Percentiles rank a stretch among this genome's conserved stretches.
These are phyloP conservation scores for Aegilops tauschii DNA, from an alignment of 176 grass and related monocot genomes.

Conservation along the genomic window DNA sequence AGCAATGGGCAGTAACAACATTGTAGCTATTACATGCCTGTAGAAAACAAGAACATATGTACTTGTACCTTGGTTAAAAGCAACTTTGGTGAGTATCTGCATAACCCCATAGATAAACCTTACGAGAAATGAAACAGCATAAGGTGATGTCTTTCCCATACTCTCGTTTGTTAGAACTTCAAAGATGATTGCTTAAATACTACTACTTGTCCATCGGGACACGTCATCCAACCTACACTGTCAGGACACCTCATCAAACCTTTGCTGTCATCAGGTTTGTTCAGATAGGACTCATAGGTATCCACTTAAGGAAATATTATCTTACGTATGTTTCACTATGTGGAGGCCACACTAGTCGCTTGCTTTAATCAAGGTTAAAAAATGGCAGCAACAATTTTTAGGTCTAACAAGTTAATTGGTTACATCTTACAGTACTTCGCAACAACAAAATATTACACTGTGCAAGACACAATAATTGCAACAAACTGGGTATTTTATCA, in stretches of 20 bases:
- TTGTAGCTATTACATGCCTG: conserved; percentile 27
- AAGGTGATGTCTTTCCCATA: conserved; percentile 17
- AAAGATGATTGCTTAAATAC: conserved; percentile 15
- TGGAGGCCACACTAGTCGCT: not conserved
- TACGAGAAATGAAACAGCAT: conserved; percentile 25
- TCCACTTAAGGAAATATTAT: conserved; percentile 14
- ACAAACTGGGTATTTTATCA: not conserved
- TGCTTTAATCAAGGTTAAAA: not conserved
- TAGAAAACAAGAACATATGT: conserved; percentile 45
- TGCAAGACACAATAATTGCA: not conserved
- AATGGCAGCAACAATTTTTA: not conserved
- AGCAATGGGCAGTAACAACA: conserved; percentile 27
- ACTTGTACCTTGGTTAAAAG: conserved; percentile 41
- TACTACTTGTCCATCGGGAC: not conserved
- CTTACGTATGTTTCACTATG: not conserved
- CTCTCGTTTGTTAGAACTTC: not conserved
- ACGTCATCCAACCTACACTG: not conserved
- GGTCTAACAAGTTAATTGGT: not conserved
- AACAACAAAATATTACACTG: not conserved
- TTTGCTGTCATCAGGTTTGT: not conserved
- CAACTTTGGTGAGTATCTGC: conserved; percentile 29
- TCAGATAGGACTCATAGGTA: not conserved
- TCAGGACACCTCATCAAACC: not conserved
- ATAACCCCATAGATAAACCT: conserved; percentile 25
- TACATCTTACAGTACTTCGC: not conserved